Evolutionary conservation across 2,329 filamentous ascomycete genomes (phyloP), one percentile per base, ranked within the genome.

Genomic region (Pseudogymnoascus sp.): DNA sequence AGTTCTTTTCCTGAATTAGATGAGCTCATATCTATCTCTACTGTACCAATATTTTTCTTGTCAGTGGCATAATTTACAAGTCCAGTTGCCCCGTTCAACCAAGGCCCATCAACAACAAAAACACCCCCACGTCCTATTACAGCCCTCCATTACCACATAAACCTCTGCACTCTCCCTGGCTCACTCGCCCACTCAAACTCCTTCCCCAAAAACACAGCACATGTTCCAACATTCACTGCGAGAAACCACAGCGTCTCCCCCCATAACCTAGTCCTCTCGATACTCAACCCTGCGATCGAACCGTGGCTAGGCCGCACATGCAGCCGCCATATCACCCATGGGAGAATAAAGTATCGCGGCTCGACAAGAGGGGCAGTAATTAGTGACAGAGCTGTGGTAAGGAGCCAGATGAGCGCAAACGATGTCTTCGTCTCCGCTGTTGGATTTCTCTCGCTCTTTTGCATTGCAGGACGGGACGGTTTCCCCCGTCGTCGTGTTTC

Each of bases 291-390:
- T n/a, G n/a, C n/a, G n/a, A n/a, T n/a, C n/a, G n/a, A n/a, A n/a
- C n/a, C n/a, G 53, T 38, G 18, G 66, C 60, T 40, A 61, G 49
- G 49, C n/a, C n/a, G 91, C 0, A 96, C 77, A 70, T 96, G 83
- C 6, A 97, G 77, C 0, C 95, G 84, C 91, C 93, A 97, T 70
- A 97, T 87, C 7, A 97, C 84, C 91, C 92, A 99, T 0, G 93
- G 93, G 11, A 97, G 81, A 72, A 99, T 96, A 75, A 96, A 96
- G 75, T 99, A 99, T 12, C 95, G 85, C 12, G 95, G 95, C 74
- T 99, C 95, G 8, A 99, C 93, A 0, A 99, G 82, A 0, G 95
- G 93, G 0, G 95, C 93, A 0, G 91, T 95, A 62, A 96, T 78
- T 11, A 99, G 83, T 0, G 90, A 93, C 3, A 96, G 79, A 0